Percentiles rank a stretch among this genome's conserved stretches.
phyloP scores from a whole-genome alignment of 2,329 filamentous ascomycete genomes.

The Penicillium italicum region DNA sequence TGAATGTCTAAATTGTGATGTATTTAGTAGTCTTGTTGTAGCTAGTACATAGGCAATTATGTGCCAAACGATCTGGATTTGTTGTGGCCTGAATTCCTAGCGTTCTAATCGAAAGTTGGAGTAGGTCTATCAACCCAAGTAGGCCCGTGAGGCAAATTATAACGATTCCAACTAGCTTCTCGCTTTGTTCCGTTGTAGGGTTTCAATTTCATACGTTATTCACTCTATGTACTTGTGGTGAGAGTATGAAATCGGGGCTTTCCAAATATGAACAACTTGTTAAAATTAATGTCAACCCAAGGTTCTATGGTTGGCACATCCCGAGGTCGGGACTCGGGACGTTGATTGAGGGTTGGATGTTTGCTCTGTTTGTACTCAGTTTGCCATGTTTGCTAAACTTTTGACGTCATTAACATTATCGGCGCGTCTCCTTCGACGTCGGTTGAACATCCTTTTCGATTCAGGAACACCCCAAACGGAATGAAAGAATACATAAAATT shows the following conservation, averaged over 20 bases:
- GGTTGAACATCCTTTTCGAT: conserved; percentile 7
- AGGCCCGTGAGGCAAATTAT: no score
- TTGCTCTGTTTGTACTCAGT: background rate
- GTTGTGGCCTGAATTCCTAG: background rate
- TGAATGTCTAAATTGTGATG: no score
- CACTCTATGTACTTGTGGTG: background rate
- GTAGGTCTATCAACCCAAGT: background rate
- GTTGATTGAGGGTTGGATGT: background rate
- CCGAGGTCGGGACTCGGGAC: background rate
- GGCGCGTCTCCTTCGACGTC: conserved; percentile 23
- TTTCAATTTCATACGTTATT: background rate
- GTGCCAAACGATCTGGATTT: background rate
- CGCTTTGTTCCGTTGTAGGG: background rate
- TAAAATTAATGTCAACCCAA: background rate
- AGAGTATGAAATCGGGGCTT: background rate
- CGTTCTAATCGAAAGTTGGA: background rate
- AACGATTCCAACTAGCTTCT: background rate
- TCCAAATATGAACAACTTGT: background rate
- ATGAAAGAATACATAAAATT: background rate
- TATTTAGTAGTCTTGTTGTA: no score
- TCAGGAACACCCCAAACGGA: background rate
- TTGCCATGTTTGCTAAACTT: conserved; percentile 1
- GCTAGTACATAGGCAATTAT: no score
- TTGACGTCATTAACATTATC: conserved; percentile 19
- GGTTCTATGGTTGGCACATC: background rate